Evolutionary conservation across 208 protist species (phyloP), one percentile per base, ranked within the genome.

Genomic region (Trypanosoma melophagium): DNA sequence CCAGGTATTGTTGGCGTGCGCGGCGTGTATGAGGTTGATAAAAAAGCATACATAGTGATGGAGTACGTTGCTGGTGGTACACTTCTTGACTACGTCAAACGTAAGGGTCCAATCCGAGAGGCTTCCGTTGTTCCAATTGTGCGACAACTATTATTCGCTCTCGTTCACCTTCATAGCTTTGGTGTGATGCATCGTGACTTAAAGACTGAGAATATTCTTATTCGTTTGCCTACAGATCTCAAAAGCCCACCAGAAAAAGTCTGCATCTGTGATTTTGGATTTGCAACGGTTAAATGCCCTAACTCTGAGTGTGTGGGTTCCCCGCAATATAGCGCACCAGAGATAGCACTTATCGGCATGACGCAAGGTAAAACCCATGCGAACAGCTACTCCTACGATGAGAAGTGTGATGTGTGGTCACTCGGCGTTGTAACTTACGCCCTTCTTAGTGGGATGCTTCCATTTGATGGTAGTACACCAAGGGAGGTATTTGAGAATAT

Each of bases 121-220:
- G 83, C 97, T 9, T 87, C 71, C 7, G 97, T 98, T 52, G 86
- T 86, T 9, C 92, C 97, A 22, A 77, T 99, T 22, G 76, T 97
- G 56, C 96, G 84, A 47, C 98, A 99, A 73, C 84, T 99, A 7
- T 98, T 98, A 66, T 64, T 82, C 40, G 95, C 94, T 22, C 74
- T 99, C 19, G 66, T 95, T 44, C 96, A 96, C 65, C 90, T 96
- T 65, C 98, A 99, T 84, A 87, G 81, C 25, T 86, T 80, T 56
- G 97, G 98, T 31, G 96, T 99, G 41, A 99, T 99, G 97, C 99
- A 99, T 77, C 88, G 99, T 59, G 98, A 99, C 75, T 94, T 99
- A 35, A 99, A 99, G 74, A 97, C 98, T 25, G 97, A 99, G 60
- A 99, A 99, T 71, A 70, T 99, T 14, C 98, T 99, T 81, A 98